Evolutionary conservation across 495 filamentous ascomycete genomes (phyloP).

Genomic region (Oleoguttula mirabilis): DNA sequence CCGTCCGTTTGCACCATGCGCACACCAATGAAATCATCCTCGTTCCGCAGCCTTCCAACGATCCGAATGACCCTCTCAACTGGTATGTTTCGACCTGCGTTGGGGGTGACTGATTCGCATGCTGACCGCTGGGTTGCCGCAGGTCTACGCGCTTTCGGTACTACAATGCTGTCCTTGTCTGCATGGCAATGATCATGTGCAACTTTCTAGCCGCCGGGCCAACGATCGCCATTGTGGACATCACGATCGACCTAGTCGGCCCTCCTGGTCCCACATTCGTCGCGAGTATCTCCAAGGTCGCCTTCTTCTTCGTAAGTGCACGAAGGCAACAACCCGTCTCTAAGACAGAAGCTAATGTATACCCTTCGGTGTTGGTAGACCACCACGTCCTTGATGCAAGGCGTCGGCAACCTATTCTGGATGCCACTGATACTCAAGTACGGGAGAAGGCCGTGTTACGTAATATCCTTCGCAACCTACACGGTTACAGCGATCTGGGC

Average conservation of each 20-base stretch:
- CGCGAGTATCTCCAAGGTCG: conserved; percentile 33
- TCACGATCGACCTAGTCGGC: conserved; percentile 37
- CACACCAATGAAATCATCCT: conserved; percentile 36
- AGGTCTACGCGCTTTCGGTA: conserved; percentile 38
- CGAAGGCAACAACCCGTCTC: too few species aligned
- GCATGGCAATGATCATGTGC: conserved; percentile 42
- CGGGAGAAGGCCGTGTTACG: conserved; percentile 41
- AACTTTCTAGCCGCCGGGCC: conserved; percentile 46
- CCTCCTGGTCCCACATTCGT: conserved; percentile 24
- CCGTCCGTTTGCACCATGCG: conserved; percentile 37
- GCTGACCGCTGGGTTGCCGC: too few species aligned
- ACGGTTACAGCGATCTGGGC: conserved; percentile 10
- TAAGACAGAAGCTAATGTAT: too few species aligned
- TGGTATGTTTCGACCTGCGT: too few species aligned
- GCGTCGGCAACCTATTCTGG: conserved; percentile 42
- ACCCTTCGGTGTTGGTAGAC: too few species aligned
- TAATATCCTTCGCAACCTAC: conserved; percentile 38
- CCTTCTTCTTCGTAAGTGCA: conserved; percentile 47
- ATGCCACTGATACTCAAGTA: conserved; percentile 45
- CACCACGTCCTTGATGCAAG: conserved; percentile 40
- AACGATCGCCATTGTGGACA: conserved; percentile 39
- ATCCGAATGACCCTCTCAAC: conserved; percentile 18
- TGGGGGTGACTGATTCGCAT: neutral
- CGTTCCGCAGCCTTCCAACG: conserved; percentile 10
- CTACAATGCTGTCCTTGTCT: conserved; percentile 39